Base-by-base conservation (phyloP, 345 rosid species). In the Heritiera fomes region DNA sequence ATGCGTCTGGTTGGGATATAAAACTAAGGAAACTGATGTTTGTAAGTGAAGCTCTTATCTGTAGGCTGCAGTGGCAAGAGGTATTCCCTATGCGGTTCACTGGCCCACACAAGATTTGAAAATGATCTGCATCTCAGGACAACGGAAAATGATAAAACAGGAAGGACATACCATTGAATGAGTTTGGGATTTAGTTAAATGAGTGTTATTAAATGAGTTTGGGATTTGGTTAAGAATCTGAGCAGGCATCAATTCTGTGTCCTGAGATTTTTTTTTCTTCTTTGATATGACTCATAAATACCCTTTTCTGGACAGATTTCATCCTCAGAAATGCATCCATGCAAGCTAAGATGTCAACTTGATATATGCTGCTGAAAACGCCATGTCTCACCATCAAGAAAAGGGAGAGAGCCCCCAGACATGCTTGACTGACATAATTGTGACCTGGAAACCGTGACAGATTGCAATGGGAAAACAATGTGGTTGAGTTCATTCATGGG, bases 61-160 rank as follows among this genome's bases (percentile, higher is more conserved):
- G 69, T 55, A 65, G 28, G 38, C 75, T 30, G 14, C 64, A 47
- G 30, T 49, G 43, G 77, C 45, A 72, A 52, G 23, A 43, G 20
- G 75, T 18, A 43, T 70, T 80, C 70, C 43, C 52, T 23, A 43
- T 76, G 77, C 76, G 66, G 79, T 79, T 70, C 73, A 46, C 20
- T 78, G 77, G 84, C 77, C 82, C 75, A 49, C 76, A 61, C 50
- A 49, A 75, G 52, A 72, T 85, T 41, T 41, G 61, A 43, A 66
- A 76, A 55, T 65, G 50, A 65, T 80, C 10, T 61, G 81, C 81
- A 81, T 77, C 75, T 82, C 18, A 38, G 75, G 65, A 79, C 67
- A 71, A 52, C 23, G 59, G 78, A 30, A 79, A 78, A 81, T 53
- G 77, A 78, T 40, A 68, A 52, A 77, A 66, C 61, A 80, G 68